A percentile compares a stretch with the other conserved stretches of the same genome.
These are phyloP conservation scores for Ulmus americana DNA, from an alignment of 331 rosid genomes.

Conservation along the genomic window DNA sequence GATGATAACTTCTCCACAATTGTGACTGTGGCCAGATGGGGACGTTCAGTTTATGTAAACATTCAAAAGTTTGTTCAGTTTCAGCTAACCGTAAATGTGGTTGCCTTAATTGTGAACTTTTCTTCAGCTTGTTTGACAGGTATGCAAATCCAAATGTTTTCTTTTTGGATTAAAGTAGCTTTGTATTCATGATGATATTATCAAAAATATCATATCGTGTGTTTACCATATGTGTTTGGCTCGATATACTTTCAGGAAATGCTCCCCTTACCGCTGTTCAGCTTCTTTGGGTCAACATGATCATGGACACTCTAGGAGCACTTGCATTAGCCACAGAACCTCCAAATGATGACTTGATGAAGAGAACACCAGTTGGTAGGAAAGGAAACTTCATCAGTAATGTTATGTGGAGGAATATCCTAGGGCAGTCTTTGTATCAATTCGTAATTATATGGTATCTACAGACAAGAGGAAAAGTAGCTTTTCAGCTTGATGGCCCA, in stretches of 20 bases:
- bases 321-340: constrained; percentile 97
- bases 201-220: background rate
- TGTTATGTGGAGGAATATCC: constrained; percentile 97
- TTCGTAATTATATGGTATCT: constrained; percentile 75
- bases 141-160: constrained; percentile 20
- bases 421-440: constrained; percentile 85
- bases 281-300: constrained; percentile 99
- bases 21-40: constrained; percentile 94
- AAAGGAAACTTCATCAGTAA: constrained; percentile 86
- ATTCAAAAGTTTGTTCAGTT: constrained; percentile 98
- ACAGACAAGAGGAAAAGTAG: constrained; percentile 74
- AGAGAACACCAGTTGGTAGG: constrained; percentile 88
- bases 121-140: constrained; percentile 91
- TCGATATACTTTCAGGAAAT: constrained; percentile 45
- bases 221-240: constrained; percentile 12
- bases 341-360: constrained; percentile 79
- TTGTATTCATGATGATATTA: background rate
- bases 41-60: constrained; percentile 92
- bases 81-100: constrained; percentile 91
- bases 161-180: constrained; percentile 11
- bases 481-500: constrained; percentile 60
- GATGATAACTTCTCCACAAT: constrained; percentile 95
- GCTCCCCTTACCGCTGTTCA: constrained; percentile 97
- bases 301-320: constrained; percentile 99
- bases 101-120: constrained; percentile 94